These are phyloP conservation scores for Grammothele lineata DNA, from an alignment of 768 basidiomycete genomes.

Conservation along the genomic window DNA sequence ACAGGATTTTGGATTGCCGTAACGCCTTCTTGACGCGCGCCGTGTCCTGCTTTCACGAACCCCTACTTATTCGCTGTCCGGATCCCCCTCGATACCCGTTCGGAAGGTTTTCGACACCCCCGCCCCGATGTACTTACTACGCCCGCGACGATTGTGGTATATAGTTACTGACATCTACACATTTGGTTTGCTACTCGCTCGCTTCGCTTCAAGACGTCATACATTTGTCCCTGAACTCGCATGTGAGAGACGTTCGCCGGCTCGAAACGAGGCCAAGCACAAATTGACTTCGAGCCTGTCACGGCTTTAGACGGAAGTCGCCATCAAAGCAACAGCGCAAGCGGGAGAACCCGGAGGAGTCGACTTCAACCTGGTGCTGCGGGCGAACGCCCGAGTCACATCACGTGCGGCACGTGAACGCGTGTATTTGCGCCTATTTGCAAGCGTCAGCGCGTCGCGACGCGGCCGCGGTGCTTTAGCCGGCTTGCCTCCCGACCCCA, in stretches of 20 bases:
- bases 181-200: too few relatives aligned
- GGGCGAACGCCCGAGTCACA: too few relatives aligned
- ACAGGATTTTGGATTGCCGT: background rate
- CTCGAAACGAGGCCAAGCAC: too few relatives aligned
- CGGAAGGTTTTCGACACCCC: constrained; percentile 4
- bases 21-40: background rate
- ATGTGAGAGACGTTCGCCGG: too few relatives aligned
- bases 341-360: too few relatives aligned
- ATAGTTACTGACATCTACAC: constrained; percentile 6
- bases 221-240: too few relatives aligned
- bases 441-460: constrained; percentile 20
- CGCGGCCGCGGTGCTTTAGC: constrained; percentile 5
- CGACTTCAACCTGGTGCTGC: too few relatives aligned
- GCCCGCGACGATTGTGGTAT: constrained; percentile 6
- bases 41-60: constrained; percentile 5
- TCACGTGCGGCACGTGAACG: constrained; percentile 2
- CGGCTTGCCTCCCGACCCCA: constrained; percentile 2
- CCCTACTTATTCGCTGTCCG: constrained; percentile 9
- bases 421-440: constrained; percentile 5
- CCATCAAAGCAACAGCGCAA: too few relatives aligned
- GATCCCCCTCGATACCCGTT: constrained; percentile 8
- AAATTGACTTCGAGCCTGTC: too few relatives aligned
- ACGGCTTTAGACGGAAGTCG: too few relatives aligned
- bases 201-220: too few relatives aligned
- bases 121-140: constrained; percentile 5